phyloP scores from a whole-genome alignment of 2,329 filamentous ascomycete genomes.

The Alternaria incomplexa region DNA sequence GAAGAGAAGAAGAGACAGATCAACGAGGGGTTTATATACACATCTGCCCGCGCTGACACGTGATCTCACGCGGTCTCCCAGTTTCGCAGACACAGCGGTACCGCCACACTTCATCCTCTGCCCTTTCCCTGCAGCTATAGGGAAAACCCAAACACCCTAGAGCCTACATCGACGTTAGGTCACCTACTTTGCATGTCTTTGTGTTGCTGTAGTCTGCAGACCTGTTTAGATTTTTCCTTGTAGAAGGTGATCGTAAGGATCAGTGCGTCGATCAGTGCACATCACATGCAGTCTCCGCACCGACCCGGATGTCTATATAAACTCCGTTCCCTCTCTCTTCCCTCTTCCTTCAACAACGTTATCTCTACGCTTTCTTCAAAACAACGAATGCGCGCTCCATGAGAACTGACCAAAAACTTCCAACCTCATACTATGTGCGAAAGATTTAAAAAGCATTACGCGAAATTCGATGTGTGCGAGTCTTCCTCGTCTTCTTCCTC shows the following conservation, averaged over 20 bases:
- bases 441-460: neutral
- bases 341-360: neutral
- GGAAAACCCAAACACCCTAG: neutral
- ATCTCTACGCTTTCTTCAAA: neutral
- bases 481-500: neutral
- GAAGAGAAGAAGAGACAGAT: neutral
- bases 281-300: neutral
- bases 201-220: neutral
- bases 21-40: neutral
- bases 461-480: neutral
- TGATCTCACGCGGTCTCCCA: neutral
- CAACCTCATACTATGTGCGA: neutral
- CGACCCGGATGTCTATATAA: neutral
- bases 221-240: neutral
- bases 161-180: neutral
- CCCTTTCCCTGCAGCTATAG: neutral
- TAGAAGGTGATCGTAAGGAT: neutral
- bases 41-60: neutral
- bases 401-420: neutral
- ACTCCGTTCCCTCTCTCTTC: neutral
- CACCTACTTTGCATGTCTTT: neutral
- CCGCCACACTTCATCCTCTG: neutral
- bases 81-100: neutral
- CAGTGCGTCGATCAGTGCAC: neutral
- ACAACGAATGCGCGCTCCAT: too few relatives aligned